These are phyloP conservation scores for Cryptococcus jaspeensis DNA, from an alignment of 1,284 basidiomycete genomes.

Conservation along the genomic window DNA sequence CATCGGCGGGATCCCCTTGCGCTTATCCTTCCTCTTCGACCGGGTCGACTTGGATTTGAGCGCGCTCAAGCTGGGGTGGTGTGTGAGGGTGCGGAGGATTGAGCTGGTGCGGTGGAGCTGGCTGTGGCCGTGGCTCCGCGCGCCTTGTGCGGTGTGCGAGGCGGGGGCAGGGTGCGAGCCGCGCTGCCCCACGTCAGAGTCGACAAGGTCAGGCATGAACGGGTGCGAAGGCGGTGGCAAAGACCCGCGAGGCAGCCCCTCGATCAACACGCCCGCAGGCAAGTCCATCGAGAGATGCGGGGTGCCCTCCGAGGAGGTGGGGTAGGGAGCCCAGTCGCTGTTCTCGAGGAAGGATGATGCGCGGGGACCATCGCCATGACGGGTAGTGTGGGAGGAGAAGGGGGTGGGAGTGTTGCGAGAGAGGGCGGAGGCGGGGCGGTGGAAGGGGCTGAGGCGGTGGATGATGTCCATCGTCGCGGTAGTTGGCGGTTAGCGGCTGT, in stretches of 20 bases:
- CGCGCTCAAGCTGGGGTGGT: constrained; percentile 35
- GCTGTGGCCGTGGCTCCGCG: neutral
- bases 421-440: constrained; percentile 10
- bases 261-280: no score
- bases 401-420: constrained; percentile 6
- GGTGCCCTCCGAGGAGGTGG: neutral
- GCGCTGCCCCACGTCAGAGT: neutral
- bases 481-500: neutral
- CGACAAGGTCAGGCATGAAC: neutral
- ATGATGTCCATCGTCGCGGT: constrained; percentile 21
- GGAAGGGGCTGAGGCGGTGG: constrained; percentile 22
- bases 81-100: constrained; percentile 32
- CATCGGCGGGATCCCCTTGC: constrained; percentile 4
- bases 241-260: no score
- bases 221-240: neutral
- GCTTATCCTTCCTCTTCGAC: constrained; percentile 11
- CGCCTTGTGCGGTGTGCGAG: neutral
- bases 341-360: constrained; percentile 19
- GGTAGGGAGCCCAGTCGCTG: neutral
- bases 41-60: constrained; percentile 23
- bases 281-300: constrained; percentile 5
- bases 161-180: neutral
- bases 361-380: neutral
- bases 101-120: constrained; percentile 4
- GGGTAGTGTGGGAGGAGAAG: neutral